A percentile compares a stretch with the other conserved stretches of the same genome.
These are phyloP conservation scores for Podospora australis DNA, from an alignment of 495 filamentous ascomycete species.

Conservation along the genomic window DNA sequence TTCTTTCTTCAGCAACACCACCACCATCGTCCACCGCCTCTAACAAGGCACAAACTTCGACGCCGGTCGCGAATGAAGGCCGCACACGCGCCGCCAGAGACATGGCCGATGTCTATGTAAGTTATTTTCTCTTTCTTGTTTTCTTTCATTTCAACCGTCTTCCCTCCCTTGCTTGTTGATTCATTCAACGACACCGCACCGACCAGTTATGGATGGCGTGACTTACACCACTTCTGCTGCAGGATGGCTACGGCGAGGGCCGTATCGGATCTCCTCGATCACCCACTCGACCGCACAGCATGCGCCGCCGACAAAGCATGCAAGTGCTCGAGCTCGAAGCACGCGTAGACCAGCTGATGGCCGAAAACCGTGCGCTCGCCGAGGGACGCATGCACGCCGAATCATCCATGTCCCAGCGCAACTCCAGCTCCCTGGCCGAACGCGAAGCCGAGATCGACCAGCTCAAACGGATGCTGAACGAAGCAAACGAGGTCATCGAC, in stretches of 20 bases:
- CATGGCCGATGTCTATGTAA: conserved; percentile 93
- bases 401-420: conserved; percentile 34
- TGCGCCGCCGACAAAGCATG: conserved; percentile 93
- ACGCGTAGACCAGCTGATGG: conserved; percentile 68
- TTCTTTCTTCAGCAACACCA: conserved; percentile 5
- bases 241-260: conserved; percentile 95
- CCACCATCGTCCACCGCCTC: conserved; percentile 2
- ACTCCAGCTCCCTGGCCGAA: conserved; percentile 48
- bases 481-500: conserved; percentile 73
- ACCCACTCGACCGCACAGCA: conserved; percentile 90
- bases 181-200: conserved; percentile 1
- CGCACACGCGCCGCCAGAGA: conserved; percentile 65
- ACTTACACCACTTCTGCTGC: conserved; percentile 16
- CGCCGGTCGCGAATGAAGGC: conserved; percentile 73
- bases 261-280: conserved; percentile 81
- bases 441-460: conserved; percentile 75
- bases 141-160: conserved; percentile 8
- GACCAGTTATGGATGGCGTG: conserved; percentile 4
- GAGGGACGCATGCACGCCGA: conserved; percentile 67
- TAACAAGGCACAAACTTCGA: conserved; percentile 44
- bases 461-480: conserved; percentile 66
- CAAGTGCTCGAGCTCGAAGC: conserved; percentile 79
- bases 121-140: conserved; percentile 33
- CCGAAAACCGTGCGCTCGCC: conserved; percentile 71
- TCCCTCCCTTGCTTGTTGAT: not conserved